Evolutionary conservation across 2,329 filamentous ascomycete species (phyloP).

Genomic region (Rutstroemia sp.): DNA sequence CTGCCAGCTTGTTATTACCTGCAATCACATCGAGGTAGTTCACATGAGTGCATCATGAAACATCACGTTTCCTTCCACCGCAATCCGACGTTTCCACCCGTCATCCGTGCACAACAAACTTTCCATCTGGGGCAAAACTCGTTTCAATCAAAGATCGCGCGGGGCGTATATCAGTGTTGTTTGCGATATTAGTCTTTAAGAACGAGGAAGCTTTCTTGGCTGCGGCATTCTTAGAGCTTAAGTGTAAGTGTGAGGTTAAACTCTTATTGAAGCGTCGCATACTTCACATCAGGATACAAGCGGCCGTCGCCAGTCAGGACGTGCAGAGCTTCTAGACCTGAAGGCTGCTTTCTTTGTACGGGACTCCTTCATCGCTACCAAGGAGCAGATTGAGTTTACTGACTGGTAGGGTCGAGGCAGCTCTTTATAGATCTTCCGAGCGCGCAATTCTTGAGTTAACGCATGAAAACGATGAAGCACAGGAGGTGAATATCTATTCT

Average conservation of each 20-base stretch:
- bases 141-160: neutral
- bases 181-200: neutral
- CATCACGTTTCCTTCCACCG: neutral
- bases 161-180: neutral
- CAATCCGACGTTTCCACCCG: neutral
- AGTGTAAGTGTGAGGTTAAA: neutral
- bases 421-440: neutral
- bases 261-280: neutral
- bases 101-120: neutral
- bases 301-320: neutral
- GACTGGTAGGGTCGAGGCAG: neutral
- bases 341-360: fast-evolving
- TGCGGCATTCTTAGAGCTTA: neutral
- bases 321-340: neutral
- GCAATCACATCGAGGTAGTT: no score
- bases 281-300: neutral
- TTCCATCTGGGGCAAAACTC: neutral
- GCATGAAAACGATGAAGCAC: neutral
- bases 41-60: neutral
- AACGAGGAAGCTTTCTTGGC: constrained; percentile 1
- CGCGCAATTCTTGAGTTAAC: neutral
- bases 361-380: neutral
- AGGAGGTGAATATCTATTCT: neutral
- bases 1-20: no score
- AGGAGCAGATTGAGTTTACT: neutral